Evolutionary conservation across 805 yeast genomes (phyloP), one percentile per base, ranked within the genome.

Genomic region (Tetrapisispora fleetii): DNA sequence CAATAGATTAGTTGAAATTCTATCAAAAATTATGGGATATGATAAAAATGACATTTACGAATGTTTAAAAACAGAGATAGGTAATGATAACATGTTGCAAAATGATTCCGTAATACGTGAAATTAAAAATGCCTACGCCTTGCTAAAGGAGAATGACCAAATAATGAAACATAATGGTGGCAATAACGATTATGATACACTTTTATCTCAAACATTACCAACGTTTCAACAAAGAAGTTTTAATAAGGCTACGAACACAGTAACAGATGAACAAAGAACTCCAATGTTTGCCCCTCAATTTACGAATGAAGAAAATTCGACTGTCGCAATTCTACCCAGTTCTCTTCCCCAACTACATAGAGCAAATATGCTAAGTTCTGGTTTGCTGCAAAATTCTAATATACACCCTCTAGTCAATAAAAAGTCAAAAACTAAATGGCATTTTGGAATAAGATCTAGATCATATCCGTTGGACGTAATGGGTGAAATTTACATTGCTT

Each of bases 401-500:
- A 70, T 71, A 33, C 72, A 74, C 39, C 81, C 86, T 10, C 71
- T 81, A 19, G 75, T 82, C 22, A 75, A 84, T 43, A 89, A 91
- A 65, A 88, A 87, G 65, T 85, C 91, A 52, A 91, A 89, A 67
- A 87, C 96, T 7, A 81, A 95, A 67, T 93, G 99, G 99, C 99
- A 93, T 72, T 93, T 93, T 63, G 99, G 99, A 55, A 93, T 93
- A 52, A 76, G 99, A 63, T 88, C 96, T 9, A 76, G 97, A 59
- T 87, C 96, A 1, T 93, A 93, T 63, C 98, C 99, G 33, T 73
- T 93, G 57, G 99, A 93, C 66, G 99, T 93, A 3, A 93, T 93
- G 98, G 96, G 97, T 27, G 99, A 93, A 64, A 90, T 93, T 40
- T 93, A 93, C 68, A 76, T 96, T 43, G 98, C 98, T 1, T 73